A percentile compares a stretch with the other conserved stretches of the same genome.
Conservation (phyloP, 805 yeast genomes). For the Suhomyces canberraensis region DNA sequence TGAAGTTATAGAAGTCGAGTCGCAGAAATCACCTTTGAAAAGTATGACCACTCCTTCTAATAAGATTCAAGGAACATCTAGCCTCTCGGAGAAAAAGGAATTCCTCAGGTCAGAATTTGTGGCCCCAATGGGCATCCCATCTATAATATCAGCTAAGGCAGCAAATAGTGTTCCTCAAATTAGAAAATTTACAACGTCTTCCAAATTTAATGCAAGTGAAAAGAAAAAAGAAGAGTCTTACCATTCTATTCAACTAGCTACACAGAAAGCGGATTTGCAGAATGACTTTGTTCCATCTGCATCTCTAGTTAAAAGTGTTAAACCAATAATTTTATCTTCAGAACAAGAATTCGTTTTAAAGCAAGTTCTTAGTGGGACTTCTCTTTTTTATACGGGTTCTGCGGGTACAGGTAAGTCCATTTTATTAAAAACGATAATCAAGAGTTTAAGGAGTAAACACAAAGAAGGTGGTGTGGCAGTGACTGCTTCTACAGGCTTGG, state of each 20-base stretch:
- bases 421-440: slow-evolving; percentile 62
- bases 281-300: slow-evolving; percentile 2
- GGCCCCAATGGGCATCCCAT: too few relatives aligned
- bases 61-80: too few relatives aligned
- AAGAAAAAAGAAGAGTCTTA: slow-evolving; percentile 5
- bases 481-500: slow-evolving; percentile 83
- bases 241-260: slow-evolving; percentile 29
- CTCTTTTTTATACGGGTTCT: slow-evolving; percentile 90
- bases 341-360: slow-evolving; percentile 69
- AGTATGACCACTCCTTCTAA: too few relatives aligned
- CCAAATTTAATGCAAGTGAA: slow-evolving; percentile 5
- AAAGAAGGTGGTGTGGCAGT: slow-evolving; percentile 58
- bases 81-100: too few relatives aligned
- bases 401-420: slow-evolving; percentile 99
- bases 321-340: slow-evolving; percentile 35
- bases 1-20: too few relatives aligned
- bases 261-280: slow-evolving; percentile 16
- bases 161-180: neutral
- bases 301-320: slow-evolving; percentile 23
- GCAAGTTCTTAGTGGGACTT: slow-evolving; percentile 60
- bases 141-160: too few relatives aligned
- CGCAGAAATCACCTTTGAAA: too few relatives aligned
- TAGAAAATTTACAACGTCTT: slow-evolving; percentile 8
- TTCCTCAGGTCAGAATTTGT: too few relatives aligned
- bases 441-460: slow-evolving; percentile 45